phyloP scores from a whole-genome alignment of 768 basidiomycete species.

The Amylocystis lapponica region DNA sequence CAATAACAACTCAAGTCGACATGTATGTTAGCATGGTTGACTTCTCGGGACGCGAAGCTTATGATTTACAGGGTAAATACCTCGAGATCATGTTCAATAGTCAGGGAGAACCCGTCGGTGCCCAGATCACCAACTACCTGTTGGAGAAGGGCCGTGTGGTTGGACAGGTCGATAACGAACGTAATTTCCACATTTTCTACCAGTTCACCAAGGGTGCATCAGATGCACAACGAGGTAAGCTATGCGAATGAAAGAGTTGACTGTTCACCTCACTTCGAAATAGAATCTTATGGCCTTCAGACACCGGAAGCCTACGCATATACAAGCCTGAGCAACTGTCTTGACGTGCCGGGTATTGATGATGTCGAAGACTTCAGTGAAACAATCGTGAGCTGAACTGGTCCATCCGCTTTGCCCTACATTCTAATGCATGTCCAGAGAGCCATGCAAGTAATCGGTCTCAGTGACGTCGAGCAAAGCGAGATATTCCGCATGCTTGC shows the following conservation, averaged over 20 bases:
- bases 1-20: slow-evolving; percentile 97
- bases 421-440: slow-evolving; percentile 39
- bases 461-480: slow-evolving; percentile 77
- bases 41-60: slow-evolving; percentile 4
- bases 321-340: slow-evolving; percentile 86
- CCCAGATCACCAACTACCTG: slow-evolving; percentile 97
- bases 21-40: slow-evolving; percentile 53
- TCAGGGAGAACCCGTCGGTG: slow-evolving; percentile 90
- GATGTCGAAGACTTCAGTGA: slow-evolving; percentile 84
- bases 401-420: neutral
- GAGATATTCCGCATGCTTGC: slow-evolving; percentile 94
- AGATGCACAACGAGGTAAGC: slow-evolving; percentile 78
- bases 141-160: slow-evolving; percentile 96
- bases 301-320: slow-evolving; percentile 95
- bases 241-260: neutral
- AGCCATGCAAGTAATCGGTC: slow-evolving; percentile 91
- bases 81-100: slow-evolving; percentile 98
- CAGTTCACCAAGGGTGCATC: slow-evolving; percentile 97
- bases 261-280: slow-evolving; percentile 5
- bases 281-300: slow-evolving; percentile 92
- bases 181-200: slow-evolving; percentile 99
- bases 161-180: slow-evolving; percentile 92
- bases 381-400: slow-evolving; percentile 63
- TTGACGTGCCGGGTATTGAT: slow-evolving; percentile 87
- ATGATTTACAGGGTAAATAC: slow-evolving; percentile 84